Evolutionary conservation across 495 filamentous ascomycete species (phyloP).

Genomic region (Bathelium albidoporum): DNA sequence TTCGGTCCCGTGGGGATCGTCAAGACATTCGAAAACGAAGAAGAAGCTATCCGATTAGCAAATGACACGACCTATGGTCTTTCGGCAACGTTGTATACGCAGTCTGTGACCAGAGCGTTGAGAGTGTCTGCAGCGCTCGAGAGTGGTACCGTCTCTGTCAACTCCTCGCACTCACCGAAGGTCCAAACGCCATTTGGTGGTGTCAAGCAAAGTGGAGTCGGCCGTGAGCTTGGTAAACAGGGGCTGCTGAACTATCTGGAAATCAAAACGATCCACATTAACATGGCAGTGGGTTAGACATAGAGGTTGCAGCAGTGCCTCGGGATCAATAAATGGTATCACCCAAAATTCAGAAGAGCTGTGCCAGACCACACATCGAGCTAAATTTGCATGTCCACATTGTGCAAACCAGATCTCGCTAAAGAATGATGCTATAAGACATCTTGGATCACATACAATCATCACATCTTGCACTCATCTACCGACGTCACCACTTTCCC

Average conservation of each 20-base stretch:
- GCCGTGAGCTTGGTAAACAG: slow-evolving; percentile 36
- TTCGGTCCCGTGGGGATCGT: slow-evolving; percentile 44
- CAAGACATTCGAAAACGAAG: slow-evolving; percentile 43
- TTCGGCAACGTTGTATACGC: slow-evolving; percentile 36
- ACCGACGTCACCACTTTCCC: not conserved
- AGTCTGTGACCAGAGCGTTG: slow-evolving; percentile 41
- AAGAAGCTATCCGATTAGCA: slow-evolving; percentile 40
- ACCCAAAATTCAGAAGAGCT: not conserved
- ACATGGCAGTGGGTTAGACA: slow-evolving; percentile 20
- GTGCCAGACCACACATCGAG: too few relatives aligned
- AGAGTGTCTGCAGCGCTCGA: slow-evolving; percentile 41
- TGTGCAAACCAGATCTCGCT: too few relatives aligned
- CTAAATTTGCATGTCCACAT: too few relatives aligned
- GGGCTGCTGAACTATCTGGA: slow-evolving; percentile 37
- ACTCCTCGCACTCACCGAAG: slow-evolving; percentile 35
- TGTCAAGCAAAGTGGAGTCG: slow-evolving; percentile 41
- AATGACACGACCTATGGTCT: slow-evolving; percentile 42
- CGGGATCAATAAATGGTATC: too few relatives aligned
- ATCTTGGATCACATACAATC: too few relatives aligned
- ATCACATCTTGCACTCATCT: not conserved
- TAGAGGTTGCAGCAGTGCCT: too few relatives aligned
- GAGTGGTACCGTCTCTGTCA: slow-evolving; percentile 45
- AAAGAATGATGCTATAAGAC: too few relatives aligned
- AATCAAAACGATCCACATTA: slow-evolving; percentile 41
- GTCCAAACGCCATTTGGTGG: slow-evolving; percentile 40